These are phyloP conservation scores for Phascolomyces articulosus DNA, from an alignment of 371 early-diverging fungal genomes.

Conservation along the genomic window DNA sequence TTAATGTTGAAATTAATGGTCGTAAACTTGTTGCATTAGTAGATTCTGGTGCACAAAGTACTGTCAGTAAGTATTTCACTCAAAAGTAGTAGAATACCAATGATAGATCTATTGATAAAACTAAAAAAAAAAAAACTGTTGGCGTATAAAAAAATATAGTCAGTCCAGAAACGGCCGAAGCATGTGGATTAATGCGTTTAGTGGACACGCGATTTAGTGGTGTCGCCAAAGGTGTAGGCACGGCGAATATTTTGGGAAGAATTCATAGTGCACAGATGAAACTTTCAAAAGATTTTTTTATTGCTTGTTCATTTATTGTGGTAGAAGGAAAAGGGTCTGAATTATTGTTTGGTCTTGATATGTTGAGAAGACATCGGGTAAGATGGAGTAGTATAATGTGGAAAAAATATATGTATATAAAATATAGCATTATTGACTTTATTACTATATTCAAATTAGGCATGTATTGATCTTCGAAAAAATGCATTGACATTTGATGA, in stretches of 20 bases:
- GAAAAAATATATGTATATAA: no score
- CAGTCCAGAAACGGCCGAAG: slow-evolving; percentile 83
- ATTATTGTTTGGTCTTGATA: slow-evolving; percentile 93
- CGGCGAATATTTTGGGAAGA: slow-evolving; percentile 93
- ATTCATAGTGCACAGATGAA: slow-evolving; percentile 90
- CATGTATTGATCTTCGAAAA: slow-evolving; percentile 87
- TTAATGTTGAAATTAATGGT: slow-evolving; percentile 88
- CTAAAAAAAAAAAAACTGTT: neutral
- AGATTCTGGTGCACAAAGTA: slow-evolving; percentile 97
- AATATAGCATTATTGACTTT: no score
- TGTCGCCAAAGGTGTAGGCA: slow-evolving; percentile 94
- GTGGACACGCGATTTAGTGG: slow-evolving; percentile 91
- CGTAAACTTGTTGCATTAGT: slow-evolving; percentile 91
- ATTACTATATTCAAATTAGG: no score
- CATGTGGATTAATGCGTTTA: slow-evolving; percentile 87
- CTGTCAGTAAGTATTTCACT: slow-evolving; percentile 76
- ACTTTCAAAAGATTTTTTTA: slow-evolving; percentile 68
- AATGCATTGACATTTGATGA: slow-evolving; percentile 81
- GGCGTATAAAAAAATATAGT: slow-evolving; percentile 45
- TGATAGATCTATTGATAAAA: no score
- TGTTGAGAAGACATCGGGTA: slow-evolving; percentile 83
- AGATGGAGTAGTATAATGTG: neutral
- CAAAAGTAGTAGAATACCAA: neutral
- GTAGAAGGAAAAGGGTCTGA: slow-evolving; percentile 94
- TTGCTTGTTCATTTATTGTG: slow-evolving; percentile 91